A percentile compares a stretch with the other conserved stretches of the same genome.
These are phyloP conservation scores for Paspalum notatum DNA, from an alignment of 176 grass and related monocot genomes.

Conservation along the genomic window DNA sequence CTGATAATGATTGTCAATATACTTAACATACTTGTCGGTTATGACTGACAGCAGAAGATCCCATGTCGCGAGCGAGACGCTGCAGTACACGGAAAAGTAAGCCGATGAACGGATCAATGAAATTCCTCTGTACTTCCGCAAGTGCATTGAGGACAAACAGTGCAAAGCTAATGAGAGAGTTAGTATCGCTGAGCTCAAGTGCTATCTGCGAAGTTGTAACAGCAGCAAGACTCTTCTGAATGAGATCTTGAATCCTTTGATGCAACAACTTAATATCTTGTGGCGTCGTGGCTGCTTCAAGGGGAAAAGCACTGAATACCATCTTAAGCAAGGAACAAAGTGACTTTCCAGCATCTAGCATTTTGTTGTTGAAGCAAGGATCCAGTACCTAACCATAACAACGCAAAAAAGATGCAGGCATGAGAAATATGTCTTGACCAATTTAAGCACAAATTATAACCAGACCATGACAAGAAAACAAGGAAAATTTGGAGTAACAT, in stretches of 20 bases:
- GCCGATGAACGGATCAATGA: constrained; percentile 77
- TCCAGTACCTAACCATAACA: constrained; percentile 74
- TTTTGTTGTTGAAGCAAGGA: constrained; percentile 94
- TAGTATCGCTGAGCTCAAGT: constrained; percentile 76
- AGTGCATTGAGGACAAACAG: constrained; percentile 84
- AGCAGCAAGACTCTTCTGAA: constrained; percentile 86
- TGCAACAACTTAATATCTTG: constrained; percentile 83
- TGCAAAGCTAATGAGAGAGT: constrained; percentile 89
- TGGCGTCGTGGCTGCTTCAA: constrained; percentile 81
- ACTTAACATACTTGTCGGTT: constrained; percentile 70
- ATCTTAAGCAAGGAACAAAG: constrained; percentile 95
- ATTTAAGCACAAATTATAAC: constrained; percentile 6
- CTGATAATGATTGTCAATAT: constrained; percentile 1
- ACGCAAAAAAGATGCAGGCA: constrained; percentile 28
- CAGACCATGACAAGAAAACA: constrained; percentile 30
- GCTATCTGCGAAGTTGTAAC: constrained; percentile 90
- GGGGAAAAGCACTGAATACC: constrained; percentile 92
- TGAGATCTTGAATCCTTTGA: constrained; percentile 83
- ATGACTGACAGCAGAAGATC: constrained; percentile 67
- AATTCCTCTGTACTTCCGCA: constrained; percentile 92
- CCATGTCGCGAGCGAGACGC: constrained; percentile 96
- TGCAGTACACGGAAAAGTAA: constrained; percentile 89
- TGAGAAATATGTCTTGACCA: constrained; percentile 22
- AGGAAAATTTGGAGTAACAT: constrained; percentile 33
- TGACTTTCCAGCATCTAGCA: constrained; percentile 93